These are phyloP conservation scores for Trametes versicolor DNA, from an alignment of 1,284 basidiomycete species.

Conservation along the genomic window DNA sequence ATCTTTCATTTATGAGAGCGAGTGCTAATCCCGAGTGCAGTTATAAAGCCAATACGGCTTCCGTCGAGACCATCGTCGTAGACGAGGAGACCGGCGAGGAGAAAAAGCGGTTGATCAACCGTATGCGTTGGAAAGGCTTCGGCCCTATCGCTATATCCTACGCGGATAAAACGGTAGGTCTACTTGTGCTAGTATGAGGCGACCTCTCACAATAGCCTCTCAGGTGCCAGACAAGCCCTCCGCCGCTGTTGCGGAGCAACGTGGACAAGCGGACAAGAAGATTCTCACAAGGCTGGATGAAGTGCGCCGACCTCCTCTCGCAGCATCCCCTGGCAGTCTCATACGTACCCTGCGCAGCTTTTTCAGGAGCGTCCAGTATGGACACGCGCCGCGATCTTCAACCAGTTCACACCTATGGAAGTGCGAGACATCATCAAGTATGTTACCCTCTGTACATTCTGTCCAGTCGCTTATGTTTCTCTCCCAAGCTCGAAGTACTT, in stretches of 20 bases:
- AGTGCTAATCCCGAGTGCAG: conserved; percentile 49
- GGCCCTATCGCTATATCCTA: conserved; percentile 77
- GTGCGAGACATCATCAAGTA: conserved; percentile 79
- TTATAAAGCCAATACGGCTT: conserved; percentile 80
- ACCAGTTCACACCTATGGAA: conserved; percentile 80
- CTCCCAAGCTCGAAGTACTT: conserved; percentile 73
- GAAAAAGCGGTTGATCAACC: conserved; percentile 81
- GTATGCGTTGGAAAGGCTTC: conserved; percentile 81
- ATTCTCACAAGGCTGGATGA: conserved; percentile 68
- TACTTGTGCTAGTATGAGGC: neutral
- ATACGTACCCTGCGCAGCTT: conserved; percentile 50
- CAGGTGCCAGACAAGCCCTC: conserved; percentile 77
- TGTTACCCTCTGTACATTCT: conserved; percentile 25
- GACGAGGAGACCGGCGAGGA: conserved; percentile 85
- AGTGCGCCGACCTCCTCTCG: conserved; percentile 49
- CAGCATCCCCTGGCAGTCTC: neutral
- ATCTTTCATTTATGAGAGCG: neutral
- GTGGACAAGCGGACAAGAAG: conserved; percentile 63
- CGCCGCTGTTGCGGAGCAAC: conserved; percentile 63
- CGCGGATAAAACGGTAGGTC: conserved; percentile 61
- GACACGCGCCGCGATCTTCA: conserved; percentile 86
- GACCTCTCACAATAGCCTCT: neutral
- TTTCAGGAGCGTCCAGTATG: conserved; percentile 86
- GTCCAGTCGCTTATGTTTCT: neutral
- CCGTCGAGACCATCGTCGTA: conserved; percentile 68